phyloP scores from a whole-genome alignment of 306 rosid genomes.

The Trifolium fragiferum region DNA sequence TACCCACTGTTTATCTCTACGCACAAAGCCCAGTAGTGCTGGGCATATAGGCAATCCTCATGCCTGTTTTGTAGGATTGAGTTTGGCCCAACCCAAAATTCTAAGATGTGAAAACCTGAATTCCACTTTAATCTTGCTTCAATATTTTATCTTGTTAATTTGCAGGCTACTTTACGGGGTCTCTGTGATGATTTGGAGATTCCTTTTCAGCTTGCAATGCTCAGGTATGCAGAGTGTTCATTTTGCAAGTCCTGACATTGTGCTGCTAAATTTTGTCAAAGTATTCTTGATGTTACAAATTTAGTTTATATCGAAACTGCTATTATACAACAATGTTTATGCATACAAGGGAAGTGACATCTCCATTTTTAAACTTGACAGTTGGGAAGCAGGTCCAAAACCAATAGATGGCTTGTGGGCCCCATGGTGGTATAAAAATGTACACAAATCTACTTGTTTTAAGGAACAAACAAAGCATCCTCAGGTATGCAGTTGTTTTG shows the following conservation, averaged over 20 bases:
- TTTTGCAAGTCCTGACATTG: conserved; percentile 10
- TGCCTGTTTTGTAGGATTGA: too few species aligned
- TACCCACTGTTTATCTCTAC: too few species aligned
- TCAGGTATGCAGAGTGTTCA: conserved; percentile 59
- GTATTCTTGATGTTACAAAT: conserved; percentile 23
- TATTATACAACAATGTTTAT: conserved; percentile 24
- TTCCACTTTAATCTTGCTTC: background rate
- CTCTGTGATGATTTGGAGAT: conserved; percentile 79
- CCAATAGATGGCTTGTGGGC: conserved; percentile 85
- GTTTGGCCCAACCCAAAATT: too few species aligned
- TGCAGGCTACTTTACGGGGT: conserved; percentile 65
- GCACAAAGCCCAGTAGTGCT: too few species aligned
- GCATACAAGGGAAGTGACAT: conserved; percentile 39
- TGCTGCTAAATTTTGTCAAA: conserved; percentile 17
- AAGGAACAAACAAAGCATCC: conserved; percentile 59
- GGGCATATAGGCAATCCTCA: too few species aligned
- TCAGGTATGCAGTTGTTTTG: conserved; percentile 50
- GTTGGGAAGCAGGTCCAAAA: conserved; percentile 90
- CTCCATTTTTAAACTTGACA: conserved; percentile 40
- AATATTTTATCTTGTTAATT: conserved; percentile 34
- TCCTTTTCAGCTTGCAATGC: conserved; percentile 80
- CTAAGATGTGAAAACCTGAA: too few species aligned
- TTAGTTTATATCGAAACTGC: conserved; percentile 4
- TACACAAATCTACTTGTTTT: conserved; percentile 69
- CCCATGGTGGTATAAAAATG: conserved; percentile 80